Percentiles rank a stretch among this genome's conserved stretches.
Conservation (phyloP, 768 basidiomycete genomes). For the Daedalea quercina region DNA sequence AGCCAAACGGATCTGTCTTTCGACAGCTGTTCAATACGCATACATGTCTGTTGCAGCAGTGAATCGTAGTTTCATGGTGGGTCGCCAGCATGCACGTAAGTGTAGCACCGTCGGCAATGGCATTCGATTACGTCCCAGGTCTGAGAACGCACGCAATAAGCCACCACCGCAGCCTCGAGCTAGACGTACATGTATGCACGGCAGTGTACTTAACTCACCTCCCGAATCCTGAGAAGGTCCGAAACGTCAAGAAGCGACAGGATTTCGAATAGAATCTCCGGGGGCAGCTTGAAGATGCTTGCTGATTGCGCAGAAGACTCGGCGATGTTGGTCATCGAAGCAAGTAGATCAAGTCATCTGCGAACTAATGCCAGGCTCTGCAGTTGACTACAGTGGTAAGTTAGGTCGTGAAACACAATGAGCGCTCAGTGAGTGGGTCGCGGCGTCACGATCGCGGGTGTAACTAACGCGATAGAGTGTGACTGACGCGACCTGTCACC, state of each 20-base stretch:
- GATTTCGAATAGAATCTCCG: constrained; percentile 17
- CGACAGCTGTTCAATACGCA: constrained; percentile 5
- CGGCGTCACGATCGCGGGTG: background rate
- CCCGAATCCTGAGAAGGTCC: constrained; percentile 13
- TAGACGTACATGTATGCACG: too few species aligned
- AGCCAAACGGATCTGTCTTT: constrained; percentile 18
- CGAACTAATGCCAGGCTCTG: background rate
- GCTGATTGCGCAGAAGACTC: background rate
- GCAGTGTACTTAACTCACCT: constrained; percentile 10
- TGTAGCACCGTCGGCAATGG: background rate
- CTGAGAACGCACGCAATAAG: too few species aligned
- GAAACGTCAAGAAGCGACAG: constrained; percentile 7
- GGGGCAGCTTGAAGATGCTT: constrained; percentile 12
- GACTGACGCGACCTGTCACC: background rate
- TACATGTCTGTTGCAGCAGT: constrained; percentile 12
- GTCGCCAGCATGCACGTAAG: background rate
- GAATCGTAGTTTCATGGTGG: background rate
- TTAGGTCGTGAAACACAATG: too few species aligned
- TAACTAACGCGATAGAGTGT: background rate
- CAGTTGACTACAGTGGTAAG: too few species aligned
- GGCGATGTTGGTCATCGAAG: too few species aligned
- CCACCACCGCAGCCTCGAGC: too few species aligned
- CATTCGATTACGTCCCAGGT: background rate
- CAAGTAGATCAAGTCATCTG: background rate
- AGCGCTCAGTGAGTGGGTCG: too few species aligned